phyloP scores from a whole-genome alignment of 2,329 filamentous ascomycete species.

The Fusarium metavorans region DNA sequence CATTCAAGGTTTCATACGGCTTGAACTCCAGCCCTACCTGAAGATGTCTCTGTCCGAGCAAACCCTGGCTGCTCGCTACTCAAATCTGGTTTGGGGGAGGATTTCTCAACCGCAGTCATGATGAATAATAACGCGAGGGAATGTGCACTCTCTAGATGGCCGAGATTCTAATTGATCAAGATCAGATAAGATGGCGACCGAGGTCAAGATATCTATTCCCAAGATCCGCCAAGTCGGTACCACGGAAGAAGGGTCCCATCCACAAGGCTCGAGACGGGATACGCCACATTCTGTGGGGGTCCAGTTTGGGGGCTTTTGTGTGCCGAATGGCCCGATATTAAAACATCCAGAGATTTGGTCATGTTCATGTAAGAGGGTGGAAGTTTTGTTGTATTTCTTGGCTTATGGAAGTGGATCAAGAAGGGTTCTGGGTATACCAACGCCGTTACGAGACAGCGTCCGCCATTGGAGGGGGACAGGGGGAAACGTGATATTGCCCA shows the following conservation, averaged over 20 bases:
- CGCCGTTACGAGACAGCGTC: not conserved
- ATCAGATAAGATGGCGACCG: not conserved
- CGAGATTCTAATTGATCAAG: not conserved
- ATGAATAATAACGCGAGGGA: not conserved
- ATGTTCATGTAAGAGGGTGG: not conserved
- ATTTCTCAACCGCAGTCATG: not conserved
- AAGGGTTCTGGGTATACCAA: not conserved
- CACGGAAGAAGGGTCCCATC: not conserved
- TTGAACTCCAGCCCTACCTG: not conserved
- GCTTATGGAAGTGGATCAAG: not conserved
- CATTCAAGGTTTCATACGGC: no score
- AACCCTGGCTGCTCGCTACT: not conserved
- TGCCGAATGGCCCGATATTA: not conserved
- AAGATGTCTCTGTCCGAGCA: slow-evolving; percentile 15
- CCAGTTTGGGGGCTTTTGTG: not conserved
- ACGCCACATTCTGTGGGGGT: not conserved
- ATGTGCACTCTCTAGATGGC: not conserved
- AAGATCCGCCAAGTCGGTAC: not conserved
- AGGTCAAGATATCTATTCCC: not conserved
- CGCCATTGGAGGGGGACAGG: not conserved
- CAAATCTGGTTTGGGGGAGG: not conserved
- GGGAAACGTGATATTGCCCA: no score
- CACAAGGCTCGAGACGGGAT: not conserved
- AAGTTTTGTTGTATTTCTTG: not conserved
- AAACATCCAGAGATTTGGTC: not conserved